Conservation (phyloP, 2,329 filamentous ascomycete species). For the Fusarium camptoceras region DNA sequence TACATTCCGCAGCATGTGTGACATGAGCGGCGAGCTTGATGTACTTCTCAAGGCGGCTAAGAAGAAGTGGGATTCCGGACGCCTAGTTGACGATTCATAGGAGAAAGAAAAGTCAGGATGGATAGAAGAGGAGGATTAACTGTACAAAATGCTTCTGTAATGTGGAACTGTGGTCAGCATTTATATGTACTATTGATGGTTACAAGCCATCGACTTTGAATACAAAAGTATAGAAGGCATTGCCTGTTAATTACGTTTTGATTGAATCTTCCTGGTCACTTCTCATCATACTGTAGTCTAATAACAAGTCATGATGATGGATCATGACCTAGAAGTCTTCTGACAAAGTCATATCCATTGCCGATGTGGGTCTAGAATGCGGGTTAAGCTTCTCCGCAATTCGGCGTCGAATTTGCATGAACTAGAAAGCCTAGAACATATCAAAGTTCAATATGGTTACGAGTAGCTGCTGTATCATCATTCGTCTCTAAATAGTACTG, state of each 20-base stretch:
- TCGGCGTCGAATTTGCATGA: constrained; percentile 30
- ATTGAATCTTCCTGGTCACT: background rate
- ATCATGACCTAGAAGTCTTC: background rate
- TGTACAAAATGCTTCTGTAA: constrained; percentile 18
- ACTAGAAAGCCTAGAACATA: background rate
- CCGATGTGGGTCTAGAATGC: constrained; percentile 16
- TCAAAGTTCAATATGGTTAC: background rate
- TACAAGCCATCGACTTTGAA: constrained; percentile 11
- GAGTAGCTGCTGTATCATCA: background rate
- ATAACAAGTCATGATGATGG: background rate
- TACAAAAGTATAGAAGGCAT: constrained; percentile 32
- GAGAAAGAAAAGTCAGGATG: constrained; percentile 1
- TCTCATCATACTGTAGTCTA: too few species aligned
- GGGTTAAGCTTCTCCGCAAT: constrained; percentile 30
- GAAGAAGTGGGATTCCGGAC: constrained; percentile 61
- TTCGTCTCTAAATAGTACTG: background rate
- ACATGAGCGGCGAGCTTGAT: constrained; percentile 70
- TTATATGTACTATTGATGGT: constrained; percentile 8
- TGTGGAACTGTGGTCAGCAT: constrained; percentile 1
- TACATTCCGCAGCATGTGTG: constrained; percentile 72
- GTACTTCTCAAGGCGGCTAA: constrained; percentile 64
- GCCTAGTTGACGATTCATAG: constrained; percentile 52
- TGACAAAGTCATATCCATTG: background rate
- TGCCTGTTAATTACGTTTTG: constrained; percentile 15
- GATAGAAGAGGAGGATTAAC: constrained; percentile 30